Conservation (phyloP, 2,329 filamentous ascomycete genomes). For the Blastomyces emzantsi region DNA sequence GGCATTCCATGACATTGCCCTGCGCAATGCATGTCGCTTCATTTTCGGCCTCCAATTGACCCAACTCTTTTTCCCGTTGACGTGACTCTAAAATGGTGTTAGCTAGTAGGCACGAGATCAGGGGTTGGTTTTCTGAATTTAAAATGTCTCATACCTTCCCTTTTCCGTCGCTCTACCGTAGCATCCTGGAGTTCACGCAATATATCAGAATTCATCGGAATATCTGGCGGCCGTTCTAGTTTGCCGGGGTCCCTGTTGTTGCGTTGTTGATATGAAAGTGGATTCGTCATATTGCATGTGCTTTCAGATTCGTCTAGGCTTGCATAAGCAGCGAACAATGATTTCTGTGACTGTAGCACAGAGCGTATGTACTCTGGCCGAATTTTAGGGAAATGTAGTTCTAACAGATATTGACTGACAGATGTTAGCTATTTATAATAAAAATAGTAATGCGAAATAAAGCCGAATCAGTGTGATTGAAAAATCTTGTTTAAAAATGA, state of each 20-base stretch:
- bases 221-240: neutral
- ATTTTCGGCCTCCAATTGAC: slow-evolving; percentile 27
- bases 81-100: slow-evolving; percentile 15
- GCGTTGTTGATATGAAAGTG: slow-evolving; percentile 9
- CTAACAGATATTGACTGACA: slow-evolving; percentile 23
- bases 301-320: slow-evolving; percentile 21
- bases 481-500: neutral
- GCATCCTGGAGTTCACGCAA: neutral
- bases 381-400: slow-evolving; percentile 5
- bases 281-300: slow-evolving; percentile 11
- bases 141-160: neutral
- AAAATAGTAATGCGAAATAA: neutral
- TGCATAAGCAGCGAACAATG: slow-evolving; percentile 24
- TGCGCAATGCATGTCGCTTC: slow-evolving; percentile 33
- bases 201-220: neutral
- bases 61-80: slow-evolving; percentile 19
- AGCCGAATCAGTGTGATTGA: neutral
- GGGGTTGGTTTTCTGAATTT: neutral
- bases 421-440: slow-evolving; percentile 7
- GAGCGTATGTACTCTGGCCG: neutral
- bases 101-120: slow-evolving; percentile 21
- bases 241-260: no score
- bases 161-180: neutral
- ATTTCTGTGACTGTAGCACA: neutral
- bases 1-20: slow-evolving; percentile 56